Percentiles rank a stretch among this genome's conserved stretches.
phyloP scores from a whole-genome alignment of 352 stramenopile species.

The Aphanomyces stellatus region DNA sequence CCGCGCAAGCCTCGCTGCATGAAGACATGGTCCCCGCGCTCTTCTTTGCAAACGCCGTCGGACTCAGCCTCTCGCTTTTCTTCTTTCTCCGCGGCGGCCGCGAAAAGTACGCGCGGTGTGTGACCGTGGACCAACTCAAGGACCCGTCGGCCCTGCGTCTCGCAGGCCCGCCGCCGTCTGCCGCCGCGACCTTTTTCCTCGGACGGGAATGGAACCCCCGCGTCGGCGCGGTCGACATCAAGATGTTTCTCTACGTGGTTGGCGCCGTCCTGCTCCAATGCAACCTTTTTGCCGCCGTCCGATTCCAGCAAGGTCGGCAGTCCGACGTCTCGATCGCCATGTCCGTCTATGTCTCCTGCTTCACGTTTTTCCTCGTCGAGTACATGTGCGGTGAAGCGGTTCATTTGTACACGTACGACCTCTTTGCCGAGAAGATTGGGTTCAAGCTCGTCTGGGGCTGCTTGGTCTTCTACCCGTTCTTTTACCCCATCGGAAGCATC shows the following conservation, averaged over 20 bases:
- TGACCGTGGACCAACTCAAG: neutral
- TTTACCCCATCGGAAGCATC: conserved; percentile 16
- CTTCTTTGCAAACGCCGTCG: neutral
- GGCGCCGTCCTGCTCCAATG: conserved; percentile 19
- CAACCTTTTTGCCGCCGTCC: conserved; percentile 9
- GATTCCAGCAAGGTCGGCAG: neutral
- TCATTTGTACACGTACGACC: conserved; percentile 22
- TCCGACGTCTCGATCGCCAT: neutral
- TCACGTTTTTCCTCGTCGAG: conserved; percentile 21
- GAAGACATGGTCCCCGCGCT: neutral
- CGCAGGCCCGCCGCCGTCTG: neutral
- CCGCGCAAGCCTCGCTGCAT: neutral
- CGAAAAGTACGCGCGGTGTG: neutral
- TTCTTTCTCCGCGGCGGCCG: neutral
- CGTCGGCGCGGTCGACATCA: conserved; percentile 18
- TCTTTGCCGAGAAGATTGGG: conserved; percentile 20
- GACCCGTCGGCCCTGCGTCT: neutral
- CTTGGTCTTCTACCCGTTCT: conserved; percentile 19
- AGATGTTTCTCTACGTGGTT: conserved; percentile 22
- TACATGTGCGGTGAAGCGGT: conserved; percentile 19
- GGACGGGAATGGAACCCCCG: conserved; percentile 20
- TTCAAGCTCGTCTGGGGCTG: conserved; percentile 23
- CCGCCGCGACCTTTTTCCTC: conserved; percentile 8
- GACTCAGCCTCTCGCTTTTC: neutral
- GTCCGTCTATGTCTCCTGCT: conserved; percentile 9